These are phyloP conservation scores for Aspergillus awamori DNA, from an alignment of 2,329 filamentous ascomycete species.

Conservation along the genomic window DNA sequence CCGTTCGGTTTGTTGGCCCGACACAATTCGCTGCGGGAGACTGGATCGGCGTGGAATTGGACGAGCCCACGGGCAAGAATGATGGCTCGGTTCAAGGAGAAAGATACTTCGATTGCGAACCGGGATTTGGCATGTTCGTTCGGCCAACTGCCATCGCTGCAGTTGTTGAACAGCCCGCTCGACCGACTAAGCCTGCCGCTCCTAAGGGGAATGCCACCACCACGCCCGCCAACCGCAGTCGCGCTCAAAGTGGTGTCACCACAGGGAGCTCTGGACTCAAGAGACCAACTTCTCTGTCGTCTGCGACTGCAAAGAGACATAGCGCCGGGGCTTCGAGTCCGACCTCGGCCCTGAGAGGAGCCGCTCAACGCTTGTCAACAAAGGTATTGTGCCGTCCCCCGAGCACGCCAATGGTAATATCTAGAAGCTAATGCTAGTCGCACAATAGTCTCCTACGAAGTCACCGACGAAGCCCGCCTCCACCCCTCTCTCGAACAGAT, in stretches of 20 bases:
- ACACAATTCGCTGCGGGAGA: slow-evolving; percentile 79
- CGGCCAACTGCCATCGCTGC: slow-evolving; percentile 69
- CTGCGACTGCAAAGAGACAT: slow-evolving; percentile 63
- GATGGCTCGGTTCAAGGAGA: slow-evolving; percentile 87
- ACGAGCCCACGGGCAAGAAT: slow-evolving; percentile 83
- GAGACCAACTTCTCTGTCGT: slow-evolving; percentile 54
- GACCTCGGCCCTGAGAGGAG: slow-evolving; percentile 64
- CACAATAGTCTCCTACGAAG: slow-evolving; percentile 69
- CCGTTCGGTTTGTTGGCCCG: slow-evolving; percentile 78
- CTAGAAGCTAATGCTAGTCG: slow-evolving; percentile 9
- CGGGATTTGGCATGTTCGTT: slow-evolving; percentile 80
- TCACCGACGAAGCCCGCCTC: slow-evolving; percentile 73
- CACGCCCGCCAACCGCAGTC: slow-evolving; percentile 34
- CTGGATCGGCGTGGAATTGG: slow-evolving; percentile 89
- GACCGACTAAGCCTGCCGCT: slow-evolving; percentile 42
- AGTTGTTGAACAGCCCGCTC: slow-evolving; percentile 42
- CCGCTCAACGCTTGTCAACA: slow-evolving; percentile 39
- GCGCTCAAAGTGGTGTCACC: slow-evolving; percentile 45
- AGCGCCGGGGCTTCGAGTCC: slow-evolving; percentile 74
- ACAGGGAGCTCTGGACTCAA: slow-evolving; percentile 38
- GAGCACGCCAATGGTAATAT: not conserved
- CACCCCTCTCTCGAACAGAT: slow-evolving; percentile 58
- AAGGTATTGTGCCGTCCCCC: slow-evolving; percentile 34
- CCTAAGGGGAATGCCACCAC: slow-evolving; percentile 33
- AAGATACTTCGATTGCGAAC: slow-evolving; percentile 80